Conservation (phyloP, 441 rosid genomes). For the Syzygium syzygioides region DNA sequence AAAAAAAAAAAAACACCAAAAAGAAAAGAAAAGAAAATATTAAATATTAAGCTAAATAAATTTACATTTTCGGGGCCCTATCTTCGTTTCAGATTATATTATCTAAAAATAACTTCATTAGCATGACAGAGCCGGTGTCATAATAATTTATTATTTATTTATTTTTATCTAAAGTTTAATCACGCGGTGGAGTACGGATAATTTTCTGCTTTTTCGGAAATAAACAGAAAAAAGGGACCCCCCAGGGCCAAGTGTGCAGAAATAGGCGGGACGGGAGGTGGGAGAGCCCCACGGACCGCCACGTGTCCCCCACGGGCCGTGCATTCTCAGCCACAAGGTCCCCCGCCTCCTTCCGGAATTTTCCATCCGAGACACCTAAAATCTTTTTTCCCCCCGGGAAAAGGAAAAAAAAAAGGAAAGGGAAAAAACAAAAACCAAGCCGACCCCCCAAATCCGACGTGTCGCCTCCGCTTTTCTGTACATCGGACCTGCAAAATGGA, state of each 20-base stretch:
- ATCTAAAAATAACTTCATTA: too few relatives aligned
- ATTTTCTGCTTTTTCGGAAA: too few relatives aligned
- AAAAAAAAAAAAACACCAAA: background rate
- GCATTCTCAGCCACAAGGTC: constrained; percentile 51
- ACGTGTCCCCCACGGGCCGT: constrained; percentile 22
- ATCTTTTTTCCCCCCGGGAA: background rate
- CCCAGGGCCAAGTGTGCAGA: background rate
- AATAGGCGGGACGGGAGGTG: background rate
- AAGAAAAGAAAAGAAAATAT: background rate
- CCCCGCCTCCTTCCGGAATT: constrained; percentile 39
- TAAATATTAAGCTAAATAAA: too few relatives aligned
- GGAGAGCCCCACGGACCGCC: background rate
- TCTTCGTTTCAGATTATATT: too few relatives aligned
- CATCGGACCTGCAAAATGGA: background rate
- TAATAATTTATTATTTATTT: too few relatives aligned
- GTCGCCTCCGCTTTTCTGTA: constrained; percentile 16
- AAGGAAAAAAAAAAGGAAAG: background rate
- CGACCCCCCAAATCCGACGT: constrained; percentile 29
- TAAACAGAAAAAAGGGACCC: too few relatives aligned
- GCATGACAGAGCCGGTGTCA: too few relatives aligned
- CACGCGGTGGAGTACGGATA: too few relatives aligned
- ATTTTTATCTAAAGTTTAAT: too few relatives aligned
- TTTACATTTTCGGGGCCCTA: too few relatives aligned
- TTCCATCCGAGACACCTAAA: constrained; percentile 5
- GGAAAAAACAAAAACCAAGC: background rate